Percentiles rank a stretch among this genome's conserved stretches.
Evolutionary conservation across 2,329 filamentous ascomycete genomes (phyloP).

Genomic region (Hypoxylon sp.): DNA sequence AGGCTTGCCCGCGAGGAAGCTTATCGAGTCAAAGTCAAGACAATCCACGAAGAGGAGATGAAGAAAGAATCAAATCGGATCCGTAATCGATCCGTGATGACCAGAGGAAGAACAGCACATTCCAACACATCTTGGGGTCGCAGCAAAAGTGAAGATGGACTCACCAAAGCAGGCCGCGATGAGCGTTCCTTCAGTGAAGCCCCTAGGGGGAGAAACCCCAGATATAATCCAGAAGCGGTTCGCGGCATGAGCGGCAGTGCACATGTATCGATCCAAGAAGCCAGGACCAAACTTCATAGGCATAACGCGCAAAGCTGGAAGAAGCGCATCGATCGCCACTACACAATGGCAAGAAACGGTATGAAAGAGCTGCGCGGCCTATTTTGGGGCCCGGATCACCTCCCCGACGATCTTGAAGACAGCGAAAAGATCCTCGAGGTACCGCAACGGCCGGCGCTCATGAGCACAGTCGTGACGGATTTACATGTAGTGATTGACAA

Average conservation of each 20-base stretch:
- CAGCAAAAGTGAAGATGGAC: slow-evolving; percentile 68
- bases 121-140: slow-evolving; percentile 56
- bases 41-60: slow-evolving; percentile 78
- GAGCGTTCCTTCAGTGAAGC: slow-evolving; percentile 52
- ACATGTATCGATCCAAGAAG: slow-evolving; percentile 80
- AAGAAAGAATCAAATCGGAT: slow-evolving; percentile 64
- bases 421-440: slow-evolving; percentile 87
- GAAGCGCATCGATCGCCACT: slow-evolving; percentile 83
- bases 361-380: slow-evolving; percentile 82
- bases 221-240: slow-evolving; percentile 84
- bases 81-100: slow-evolving; percentile 66
- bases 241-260: slow-evolving; percentile 75
- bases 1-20: slow-evolving; percentile 90
- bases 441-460: slow-evolving; percentile 84
- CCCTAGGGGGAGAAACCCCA: slow-evolving; percentile 61
- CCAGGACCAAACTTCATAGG: slow-evolving; percentile 77
- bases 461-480: slow-evolving; percentile 84
- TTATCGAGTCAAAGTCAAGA: slow-evolving; percentile 87
- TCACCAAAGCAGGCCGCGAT: slow-evolving; percentile 45
- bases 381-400: slow-evolving; percentile 84
- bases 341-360: slow-evolving; percentile 75
- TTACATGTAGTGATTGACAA: slow-evolving; percentile 89
- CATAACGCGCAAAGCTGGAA: slow-evolving; percentile 95
- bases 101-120: slow-evolving; percentile 52
- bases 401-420: slow-evolving; percentile 85